phyloP scores from a whole-genome alignment of 768 basidiomycete species.

The Lepiota subincarnata region DNA sequence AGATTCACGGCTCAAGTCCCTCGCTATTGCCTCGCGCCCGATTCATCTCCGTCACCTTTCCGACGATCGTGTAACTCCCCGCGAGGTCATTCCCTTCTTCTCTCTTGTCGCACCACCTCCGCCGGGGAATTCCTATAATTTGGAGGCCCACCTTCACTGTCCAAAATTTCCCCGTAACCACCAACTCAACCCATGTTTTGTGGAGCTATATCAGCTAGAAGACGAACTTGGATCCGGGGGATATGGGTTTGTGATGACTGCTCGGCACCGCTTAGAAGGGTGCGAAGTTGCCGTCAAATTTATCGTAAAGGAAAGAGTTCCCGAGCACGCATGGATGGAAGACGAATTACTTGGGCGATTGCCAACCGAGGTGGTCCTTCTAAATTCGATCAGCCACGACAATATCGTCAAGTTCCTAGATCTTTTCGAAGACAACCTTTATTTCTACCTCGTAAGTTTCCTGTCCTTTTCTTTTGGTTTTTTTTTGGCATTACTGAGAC shows the following conservation, averaged over 20 bases:
- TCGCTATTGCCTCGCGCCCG: not conserved
- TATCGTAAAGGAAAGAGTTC: conserved; percentile 77
- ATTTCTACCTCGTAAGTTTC: conserved; percentile 75
- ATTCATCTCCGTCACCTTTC: conserved; percentile 6
- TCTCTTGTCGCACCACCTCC: not conserved
- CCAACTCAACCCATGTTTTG: conserved; percentile 56
- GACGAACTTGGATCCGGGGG: conserved; percentile 89
- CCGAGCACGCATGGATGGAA: conserved; percentile 56
- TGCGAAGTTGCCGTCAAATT: conserved; percentile 92
- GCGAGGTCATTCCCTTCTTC: conserved; percentile 6
- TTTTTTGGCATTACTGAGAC: not conserved
- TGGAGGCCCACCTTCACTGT: conserved; percentile 32
- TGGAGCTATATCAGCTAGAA: conserved; percentile 52
- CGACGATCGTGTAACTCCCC: not conserved
- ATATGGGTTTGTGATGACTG: conserved; percentile 94
- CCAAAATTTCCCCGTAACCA: conserved; percentile 57
- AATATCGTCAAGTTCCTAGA: conserved; percentile 83
- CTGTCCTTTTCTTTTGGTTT: no score
- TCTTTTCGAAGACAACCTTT: conserved; percentile 77
- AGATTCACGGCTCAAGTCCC: not conserved
- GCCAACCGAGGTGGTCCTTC: conserved; percentile 78
- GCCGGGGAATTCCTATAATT: conserved; percentile 21
- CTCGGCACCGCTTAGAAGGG: conserved; percentile 52
- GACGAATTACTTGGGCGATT: conserved; percentile 59
- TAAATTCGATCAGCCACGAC: conserved; percentile 70